Evolutionary conservation across 2,329 filamentous ascomycete genomes (phyloP).

Genomic region (Cladosporium sp.): DNA sequence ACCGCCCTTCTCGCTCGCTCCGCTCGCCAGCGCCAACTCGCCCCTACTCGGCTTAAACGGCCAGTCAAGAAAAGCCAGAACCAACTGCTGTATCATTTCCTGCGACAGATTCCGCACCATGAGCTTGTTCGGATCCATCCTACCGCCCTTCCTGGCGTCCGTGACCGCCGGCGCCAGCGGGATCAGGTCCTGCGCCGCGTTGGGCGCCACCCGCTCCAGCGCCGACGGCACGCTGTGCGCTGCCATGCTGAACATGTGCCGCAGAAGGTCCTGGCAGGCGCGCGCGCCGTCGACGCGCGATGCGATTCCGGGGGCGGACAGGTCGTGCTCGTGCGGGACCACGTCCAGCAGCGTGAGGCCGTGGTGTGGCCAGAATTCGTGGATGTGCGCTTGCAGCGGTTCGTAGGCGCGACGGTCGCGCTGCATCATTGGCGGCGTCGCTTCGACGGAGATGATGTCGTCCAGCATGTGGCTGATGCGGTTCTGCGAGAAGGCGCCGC

Average conservation of each 20-base stretch:
- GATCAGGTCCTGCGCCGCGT: conserved; percentile 54
- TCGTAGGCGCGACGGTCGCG: conserved; percentile 72
- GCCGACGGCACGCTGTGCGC: conserved; percentile 37
- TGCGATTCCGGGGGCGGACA: conserved; percentile 29
- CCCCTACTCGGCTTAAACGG: conserved; percentile 47
- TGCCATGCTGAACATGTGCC: conserved; percentile 38
- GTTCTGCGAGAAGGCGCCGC: too few relatives aligned
- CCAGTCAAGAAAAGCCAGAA: conserved; percentile 61
- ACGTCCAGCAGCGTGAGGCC: conserved; percentile 61
- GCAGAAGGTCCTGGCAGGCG: conserved; percentile 44
- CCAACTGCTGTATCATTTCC: conserved; percentile 54
- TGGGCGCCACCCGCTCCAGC: conserved; percentile 55
- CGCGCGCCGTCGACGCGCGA: conserved; percentile 20
- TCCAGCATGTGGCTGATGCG: too few relatives aligned
- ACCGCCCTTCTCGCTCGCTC: too few relatives aligned
- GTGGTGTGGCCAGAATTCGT: conserved; percentile 64
- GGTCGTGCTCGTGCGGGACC: conserved; percentile 48
- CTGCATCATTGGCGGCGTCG: conserved; percentile 36
- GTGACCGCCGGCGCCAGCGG: conserved; percentile 46
- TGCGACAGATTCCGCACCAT: conserved; percentile 48
- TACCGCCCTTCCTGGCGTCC: conserved; percentile 47
- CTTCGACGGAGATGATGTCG: conserved; percentile 23
- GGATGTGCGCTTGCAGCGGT: conserved; percentile 53
- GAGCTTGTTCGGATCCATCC: conserved; percentile 41
- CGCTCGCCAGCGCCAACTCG: conserved; percentile 18